A percentile compares a stretch with the other conserved stretches of the same genome.
Evolutionary conservation across 2,329 filamentous ascomycete genomes (phyloP).

Genomic region (Colletotrichum camelliae): DNA sequence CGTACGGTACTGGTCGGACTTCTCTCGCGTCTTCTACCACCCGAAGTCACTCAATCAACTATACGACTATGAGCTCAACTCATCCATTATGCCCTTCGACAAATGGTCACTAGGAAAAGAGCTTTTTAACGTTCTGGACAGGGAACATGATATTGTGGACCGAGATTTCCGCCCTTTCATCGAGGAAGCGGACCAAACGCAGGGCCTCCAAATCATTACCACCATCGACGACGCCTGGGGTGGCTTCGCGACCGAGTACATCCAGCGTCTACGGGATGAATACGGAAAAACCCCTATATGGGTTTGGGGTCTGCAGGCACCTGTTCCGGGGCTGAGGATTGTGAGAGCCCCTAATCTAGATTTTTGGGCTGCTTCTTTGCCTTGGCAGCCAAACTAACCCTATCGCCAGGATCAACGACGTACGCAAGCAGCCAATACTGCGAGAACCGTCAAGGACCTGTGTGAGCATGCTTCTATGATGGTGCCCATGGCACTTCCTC

Average conservation of each 20-base stretch:
- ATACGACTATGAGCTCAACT: slow-evolving; percentile 85
- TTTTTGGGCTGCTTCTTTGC: background rate
- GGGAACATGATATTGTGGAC: slow-evolving; percentile 86
- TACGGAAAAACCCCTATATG: slow-evolving; percentile 87
- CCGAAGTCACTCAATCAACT: slow-evolving; percentile 87
- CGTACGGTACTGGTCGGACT: slow-evolving; percentile 98
- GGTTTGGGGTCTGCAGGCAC: slow-evolving; percentile 83
- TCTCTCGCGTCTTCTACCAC: slow-evolving; percentile 90
- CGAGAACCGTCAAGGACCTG: slow-evolving; percentile 72
- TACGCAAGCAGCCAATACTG: slow-evolving; percentile 74
- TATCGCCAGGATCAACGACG: slow-evolving; percentile 58
- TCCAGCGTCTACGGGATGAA: slow-evolving; percentile 85
- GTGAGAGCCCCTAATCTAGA: background rate
- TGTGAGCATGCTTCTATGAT: slow-evolving; percentile 77
- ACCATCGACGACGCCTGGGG: slow-evolving; percentile 81
- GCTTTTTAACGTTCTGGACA: slow-evolving; percentile 74
- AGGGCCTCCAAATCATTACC: slow-evolving; percentile 81
- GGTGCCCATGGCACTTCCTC: slow-evolving; percentile 73
- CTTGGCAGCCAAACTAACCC: background rate
- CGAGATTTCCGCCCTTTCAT: slow-evolving; percentile 87
- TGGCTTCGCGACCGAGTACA: slow-evolving; percentile 74
- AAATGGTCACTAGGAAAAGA: slow-evolving; percentile 76
- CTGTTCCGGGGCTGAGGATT: slow-evolving; percentile 31
- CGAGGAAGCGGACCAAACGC: slow-evolving; percentile 92
- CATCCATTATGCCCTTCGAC: slow-evolving; percentile 81